Evolutionary conservation across 306 rosid genomes (phyloP).

Genomic region (Castanea mollissima): DNA sequence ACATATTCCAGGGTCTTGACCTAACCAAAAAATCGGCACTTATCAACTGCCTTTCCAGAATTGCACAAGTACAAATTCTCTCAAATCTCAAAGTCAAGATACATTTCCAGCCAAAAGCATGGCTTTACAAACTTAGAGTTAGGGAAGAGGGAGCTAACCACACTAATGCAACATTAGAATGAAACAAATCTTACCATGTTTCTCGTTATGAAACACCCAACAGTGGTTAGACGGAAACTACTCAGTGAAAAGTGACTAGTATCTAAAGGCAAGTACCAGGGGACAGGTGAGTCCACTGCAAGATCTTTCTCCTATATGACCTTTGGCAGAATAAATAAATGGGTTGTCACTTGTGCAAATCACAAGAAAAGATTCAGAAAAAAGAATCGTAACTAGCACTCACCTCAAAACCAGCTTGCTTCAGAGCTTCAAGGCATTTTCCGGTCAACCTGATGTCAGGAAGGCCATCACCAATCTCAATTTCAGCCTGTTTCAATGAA

Average conservation of each 20-base stretch:
- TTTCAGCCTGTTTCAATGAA: slow-evolving; percentile 61
- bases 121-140: not conserved
- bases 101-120: not conserved
- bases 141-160: too few relatives aligned
- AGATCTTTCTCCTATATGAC: slow-evolving; percentile 88
- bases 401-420: slow-evolving; percentile 98
- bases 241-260: slow-evolving; percentile 77
- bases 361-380: slow-evolving; percentile 5
- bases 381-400: slow-evolving; percentile 13
- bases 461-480: slow-evolving; percentile 96
- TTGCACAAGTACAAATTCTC: not conserved
- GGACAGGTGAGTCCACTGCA: slow-evolving; percentile 59
- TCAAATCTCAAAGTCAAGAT: not conserved
- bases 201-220: slow-evolving; percentile 77
- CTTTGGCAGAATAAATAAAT: slow-evolving; percentile 34
- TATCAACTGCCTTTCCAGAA: slow-evolving; percentile 1
- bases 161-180: not conserved
- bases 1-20: slow-evolving; percentile 71
- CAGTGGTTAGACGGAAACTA: slow-evolving; percentile 83
- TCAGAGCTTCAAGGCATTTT: slow-evolving; percentile 85
- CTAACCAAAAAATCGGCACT: slow-evolving; percentile 35
- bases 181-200: slow-evolving; percentile 60
- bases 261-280: slow-evolving; percentile 97
- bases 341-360: slow-evolving; percentile 1
- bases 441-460: slow-evolving; percentile 87